Base-by-base conservation (phyloP, 2,329 filamentous ascomycete genomes). In the Sporothrix sp. region DNA sequence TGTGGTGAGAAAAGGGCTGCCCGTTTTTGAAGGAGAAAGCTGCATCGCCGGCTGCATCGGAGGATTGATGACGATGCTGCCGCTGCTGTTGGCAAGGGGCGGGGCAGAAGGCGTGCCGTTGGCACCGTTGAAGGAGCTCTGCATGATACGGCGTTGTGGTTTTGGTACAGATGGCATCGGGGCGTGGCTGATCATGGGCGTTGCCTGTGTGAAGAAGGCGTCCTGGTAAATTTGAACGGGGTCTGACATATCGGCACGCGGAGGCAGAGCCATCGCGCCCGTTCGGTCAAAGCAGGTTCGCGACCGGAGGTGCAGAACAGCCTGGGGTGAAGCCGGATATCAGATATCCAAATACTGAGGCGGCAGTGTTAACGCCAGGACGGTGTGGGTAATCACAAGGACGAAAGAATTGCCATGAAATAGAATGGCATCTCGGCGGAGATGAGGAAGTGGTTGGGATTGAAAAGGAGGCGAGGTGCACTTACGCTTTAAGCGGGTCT, bases 11-110 rank as follows among this genome's bases (percentile, higher is more conserved):
- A 71, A 71, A 58, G 72, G 71, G 50, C 68, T 66, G 30, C 74
- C 67, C 68, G 48, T 48, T 39, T 93, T 94, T 60, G 76, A 77
- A 10, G 86, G 87, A 50, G 87, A 94, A 52, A 74, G 75, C 61
- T 71, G 75, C 61, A 74, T 68, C 59, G 71, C 64, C 53, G 72
- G 66, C 53, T 73, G 64, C 58, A 71, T 65, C 56, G 78, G 73
- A 21, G 85, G 83, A 58, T 84, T 81, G 59, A 91, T 74, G 30
- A 44, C 13, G 6, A 48, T 49, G 36, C 42, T 49, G 42, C 61
- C 30, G 35, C 25, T 50, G 40, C n/a, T 52, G 30, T 74, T 67
- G 56, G 61, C 68, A 56, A 70, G 74, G 66, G 85, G 85, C 55
- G 25, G 25, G 30, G 61, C 69, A 56, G 69, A 74, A 66, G 85